These are phyloP conservation scores for Agaricus blazei DNA, from an alignment of 768 basidiomycete genomes.

Conservation along the genomic window DNA sequence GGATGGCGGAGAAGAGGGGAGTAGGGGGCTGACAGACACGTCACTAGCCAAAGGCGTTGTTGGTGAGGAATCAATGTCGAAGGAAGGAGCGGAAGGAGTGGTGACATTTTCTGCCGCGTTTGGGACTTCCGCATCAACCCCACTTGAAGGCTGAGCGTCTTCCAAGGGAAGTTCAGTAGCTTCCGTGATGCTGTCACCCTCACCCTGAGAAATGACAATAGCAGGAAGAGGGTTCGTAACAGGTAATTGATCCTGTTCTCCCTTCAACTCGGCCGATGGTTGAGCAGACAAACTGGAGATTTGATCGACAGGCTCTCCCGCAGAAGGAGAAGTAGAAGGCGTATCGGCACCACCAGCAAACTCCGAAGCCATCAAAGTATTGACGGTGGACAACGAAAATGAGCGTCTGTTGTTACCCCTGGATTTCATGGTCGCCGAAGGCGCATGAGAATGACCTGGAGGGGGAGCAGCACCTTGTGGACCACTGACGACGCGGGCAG, in stretches of 20 bases:
- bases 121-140: neutral
- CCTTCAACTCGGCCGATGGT: neutral
- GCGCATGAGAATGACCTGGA: slow-evolving; percentile 8
- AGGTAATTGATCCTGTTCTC: neutral
- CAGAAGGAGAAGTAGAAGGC: slow-evolving; percentile 22
- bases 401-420: slow-evolving; percentile 20
- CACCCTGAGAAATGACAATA: neutral
- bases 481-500: slow-evolving; percentile 26
- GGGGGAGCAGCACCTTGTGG: slow-evolving; percentile 11
- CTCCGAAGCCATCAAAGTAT: slow-evolving; percentile 14
- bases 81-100: neutral
- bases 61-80: neutral
- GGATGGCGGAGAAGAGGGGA: neutral
- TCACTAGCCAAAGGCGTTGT: neutral
- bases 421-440: slow-evolving; percentile 4
- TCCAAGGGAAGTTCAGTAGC: slow-evolving; percentile 1
- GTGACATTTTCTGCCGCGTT: neutral
- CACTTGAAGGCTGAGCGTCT: neutral
- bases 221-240: neutral
- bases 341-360: slow-evolving; percentile 18
- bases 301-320: too few relatives aligned
- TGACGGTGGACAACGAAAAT: slow-evolving; percentile 26
- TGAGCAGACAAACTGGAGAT: neutral
- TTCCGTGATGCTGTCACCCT: neutral
- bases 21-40: neutral